Evolutionary conservation across 2,329 filamentous ascomycete genomes (phyloP).

Genomic region (Triangularia setosa): DNA sequence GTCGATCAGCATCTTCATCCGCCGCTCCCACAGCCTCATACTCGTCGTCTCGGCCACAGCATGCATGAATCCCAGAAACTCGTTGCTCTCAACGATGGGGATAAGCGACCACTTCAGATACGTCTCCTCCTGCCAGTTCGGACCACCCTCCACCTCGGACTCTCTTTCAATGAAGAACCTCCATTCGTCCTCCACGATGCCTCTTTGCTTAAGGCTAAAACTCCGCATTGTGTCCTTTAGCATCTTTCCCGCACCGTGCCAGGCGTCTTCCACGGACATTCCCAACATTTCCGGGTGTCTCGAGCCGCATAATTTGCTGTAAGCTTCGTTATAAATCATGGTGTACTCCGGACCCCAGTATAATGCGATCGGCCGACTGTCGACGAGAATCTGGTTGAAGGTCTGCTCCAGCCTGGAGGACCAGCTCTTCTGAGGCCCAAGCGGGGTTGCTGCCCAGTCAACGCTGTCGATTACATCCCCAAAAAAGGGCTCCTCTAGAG

Average conservation of each 20-base stretch:
- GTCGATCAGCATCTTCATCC: slow-evolving; percentile 47
- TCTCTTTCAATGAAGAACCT: slow-evolving; percentile 42
- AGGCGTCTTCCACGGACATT: slow-evolving; percentile 54
- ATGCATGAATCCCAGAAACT: slow-evolving; percentile 45
- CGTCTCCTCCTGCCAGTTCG: slow-evolving; percentile 40
- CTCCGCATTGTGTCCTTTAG: slow-evolving; percentile 39
- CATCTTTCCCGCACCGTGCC: slow-evolving; percentile 47
- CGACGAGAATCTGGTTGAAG: slow-evolving; percentile 38
- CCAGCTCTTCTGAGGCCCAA: slow-evolving; percentile 43
- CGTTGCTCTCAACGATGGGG: slow-evolving; percentile 41
- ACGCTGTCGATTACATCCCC: slow-evolving; percentile 36
- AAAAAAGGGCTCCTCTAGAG: slow-evolving; percentile 32
- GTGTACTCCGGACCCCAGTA: slow-evolving; percentile 60
- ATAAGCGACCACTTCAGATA: slow-evolving; percentile 47
- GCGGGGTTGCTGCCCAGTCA: slow-evolving; percentile 43
- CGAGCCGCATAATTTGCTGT: slow-evolving; percentile 56
- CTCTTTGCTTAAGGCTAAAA: slow-evolving; percentile 31
- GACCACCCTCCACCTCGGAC: slow-evolving; percentile 29
- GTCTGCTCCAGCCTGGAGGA: slow-evolving; percentile 40
- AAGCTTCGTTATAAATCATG: slow-evolving; percentile 70
- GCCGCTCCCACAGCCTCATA: slow-evolving; percentile 44
- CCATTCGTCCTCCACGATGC: slow-evolving; percentile 41
- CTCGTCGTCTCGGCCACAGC: slow-evolving; percentile 45
- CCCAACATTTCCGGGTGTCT: slow-evolving; percentile 63
- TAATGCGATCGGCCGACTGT: slow-evolving; percentile 49